Base-by-base conservation (phyloP, 2,329 filamentous ascomycete genomes). In the Paecilomyces formosus region DNA sequence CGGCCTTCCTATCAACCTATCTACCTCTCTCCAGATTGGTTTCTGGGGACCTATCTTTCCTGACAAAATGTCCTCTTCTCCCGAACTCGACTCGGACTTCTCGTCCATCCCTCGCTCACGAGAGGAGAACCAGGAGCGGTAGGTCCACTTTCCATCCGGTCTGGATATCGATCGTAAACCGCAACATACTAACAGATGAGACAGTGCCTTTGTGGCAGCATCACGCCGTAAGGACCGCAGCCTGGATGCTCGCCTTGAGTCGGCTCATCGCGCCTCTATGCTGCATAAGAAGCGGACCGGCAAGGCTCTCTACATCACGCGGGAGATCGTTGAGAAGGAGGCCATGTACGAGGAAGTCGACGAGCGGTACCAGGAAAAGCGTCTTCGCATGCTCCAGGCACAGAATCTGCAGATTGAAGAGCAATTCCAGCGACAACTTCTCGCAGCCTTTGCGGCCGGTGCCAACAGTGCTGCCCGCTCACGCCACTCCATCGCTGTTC, bases 281-380 rank as follows among this genome's bases (percentile, higher is more conserved):
- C 90, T 96, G 39, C 92, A 96, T 80, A 91, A 92, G 77, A 84
- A 87, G 71, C 86, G 92, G 18, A 96, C 92, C 0, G 93, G 92
- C 45, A 89, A 91, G 65, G 85, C 83, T 1, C 81, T 97, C 60
- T 86, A 87, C 65, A 89, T 97, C 59, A 92, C 88, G 26, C 88
- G 92, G 72, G 84, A 94, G 68, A 92, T 94, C 74, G 92, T 96
- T 12, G 79, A 89, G 65, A 92, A 90, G 62, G 92, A 96, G 72
- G 91, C 95, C 72, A 96, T 96, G 90, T 97, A 97, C 70, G 92
- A 96, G 68, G 92, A 96, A 73, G 90, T 96, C 68, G 92, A 96
- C 56, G 90, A 96, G 65, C 89, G 92, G 58, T 74, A 74, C 54
- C 71, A 74, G 57, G 72, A 74, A 55, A 75, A 74, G 58, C 70